Evolutionary conservation across 345 rosid species (phyloP).

Genomic region (Syzygium jambos): DNA sequence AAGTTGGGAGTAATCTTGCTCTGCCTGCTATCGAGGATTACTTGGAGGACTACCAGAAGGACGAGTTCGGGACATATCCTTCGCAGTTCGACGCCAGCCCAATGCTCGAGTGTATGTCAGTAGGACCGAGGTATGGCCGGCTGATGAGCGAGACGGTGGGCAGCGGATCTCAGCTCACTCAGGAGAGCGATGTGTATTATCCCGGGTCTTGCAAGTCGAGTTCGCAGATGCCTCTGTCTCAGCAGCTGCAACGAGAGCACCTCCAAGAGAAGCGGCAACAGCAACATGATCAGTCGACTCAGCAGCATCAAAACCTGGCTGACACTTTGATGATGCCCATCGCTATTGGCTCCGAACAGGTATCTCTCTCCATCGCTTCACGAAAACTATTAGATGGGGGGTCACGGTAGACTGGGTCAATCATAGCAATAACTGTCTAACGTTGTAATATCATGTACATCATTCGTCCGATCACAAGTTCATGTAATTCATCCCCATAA

Average conservation of each 20-base stretch:
- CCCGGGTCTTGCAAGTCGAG: not conserved
- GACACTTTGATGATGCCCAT: slow-evolving; percentile 31
- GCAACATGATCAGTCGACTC: slow-evolving; percentile 8
- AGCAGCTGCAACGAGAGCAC: slow-evolving; percentile 32
- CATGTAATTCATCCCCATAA: not conserved
- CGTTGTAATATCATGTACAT: too few species aligned
- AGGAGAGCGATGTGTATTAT: not conserved
- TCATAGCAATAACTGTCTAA: not conserved
- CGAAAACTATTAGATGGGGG: too few species aligned
- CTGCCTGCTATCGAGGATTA: slow-evolving; percentile 40
- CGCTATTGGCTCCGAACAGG: slow-evolving; percentile 43
- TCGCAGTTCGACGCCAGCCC: slow-evolving; percentile 19
- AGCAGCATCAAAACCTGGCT: slow-evolving; percentile 5
- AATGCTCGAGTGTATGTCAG: slow-evolving; percentile 20
- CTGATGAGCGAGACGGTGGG: not conserved
- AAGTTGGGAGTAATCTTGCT: slow-evolving; percentile 20
- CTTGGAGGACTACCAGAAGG: slow-evolving; percentile 39
- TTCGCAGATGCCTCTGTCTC: slow-evolving; percentile 18
- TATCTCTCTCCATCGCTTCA: not conserved
- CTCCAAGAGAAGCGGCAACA: slow-evolving; percentile 17
- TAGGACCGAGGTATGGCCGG: not conserved
- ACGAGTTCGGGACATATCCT: slow-evolving; percentile 14
- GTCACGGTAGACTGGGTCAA: not conserved
- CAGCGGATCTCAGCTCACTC: not conserved
- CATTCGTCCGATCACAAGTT: not conserved